Evolutionary conservation across 495 filamentous ascomycete species (phyloP), one percentile per base, ranked within the genome.

Genomic region (Hypoxylon crocopeplum): DNA sequence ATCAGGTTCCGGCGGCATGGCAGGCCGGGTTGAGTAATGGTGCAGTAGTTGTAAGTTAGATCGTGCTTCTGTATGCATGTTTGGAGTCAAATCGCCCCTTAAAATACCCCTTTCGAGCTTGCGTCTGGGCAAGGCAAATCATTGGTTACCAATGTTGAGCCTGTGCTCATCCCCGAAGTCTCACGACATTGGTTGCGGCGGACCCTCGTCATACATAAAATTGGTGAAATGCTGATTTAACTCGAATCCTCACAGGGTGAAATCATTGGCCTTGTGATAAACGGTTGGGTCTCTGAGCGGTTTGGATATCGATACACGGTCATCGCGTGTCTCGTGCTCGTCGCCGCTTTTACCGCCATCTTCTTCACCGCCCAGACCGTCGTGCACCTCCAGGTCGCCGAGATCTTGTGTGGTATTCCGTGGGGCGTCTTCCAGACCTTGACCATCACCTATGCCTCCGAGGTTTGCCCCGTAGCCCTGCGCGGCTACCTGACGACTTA

Each of bases 371-470:
- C 88, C 4, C 81, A 86, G 42, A 87, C 81, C 59, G 82, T 92
- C 13, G 78, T 86, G 53, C 76, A 83, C 3, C 78, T 93, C 13
- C 81, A 90, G 16, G 83, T 86, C 6, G 88, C 83, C 6, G 88
- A 91, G 71, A 90, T 92, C 52, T 75, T 93, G 7, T 87, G 86
- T 53, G 89, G 89, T 64, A 85, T 92, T 33, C 81, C 80, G 10
- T 92, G 89, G 89, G 90, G 89, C 58, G 85, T 93, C 24, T 91
- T 91, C 73, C 89, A 92, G 71, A 92, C 89, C 1, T 72, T 83
- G 22, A 88, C 87, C 42, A 86, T 89, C 70, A 91, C 88, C 1
- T 93, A 92, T 56, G 90, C 89, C 34, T 90, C 88, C 40, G 90
- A 93, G 66, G 87, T 91, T 30, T 88, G 84, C 61, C 89, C 89